Conservation (phyloP, 345 rosid species). For the Salix udensis region DNA sequence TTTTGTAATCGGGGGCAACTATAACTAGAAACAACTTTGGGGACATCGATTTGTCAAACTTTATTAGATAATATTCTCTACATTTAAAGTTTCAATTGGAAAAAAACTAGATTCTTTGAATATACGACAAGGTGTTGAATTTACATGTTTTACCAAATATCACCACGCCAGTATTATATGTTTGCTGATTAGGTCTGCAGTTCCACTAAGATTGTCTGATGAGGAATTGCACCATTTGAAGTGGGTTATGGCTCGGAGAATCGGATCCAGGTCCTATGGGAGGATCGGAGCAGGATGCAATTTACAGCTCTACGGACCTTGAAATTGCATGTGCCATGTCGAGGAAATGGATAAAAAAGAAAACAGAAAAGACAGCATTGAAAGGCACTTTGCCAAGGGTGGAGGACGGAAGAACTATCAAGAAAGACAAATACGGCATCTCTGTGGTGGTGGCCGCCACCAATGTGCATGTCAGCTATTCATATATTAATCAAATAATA, state of each 20-base stretch:
- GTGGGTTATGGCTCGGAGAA: neutral
- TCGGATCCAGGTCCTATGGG: neutral
- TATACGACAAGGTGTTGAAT: no score
- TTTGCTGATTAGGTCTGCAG: conserved; percentile 29
- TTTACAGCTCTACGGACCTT: neutral
- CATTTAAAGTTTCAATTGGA: no score
- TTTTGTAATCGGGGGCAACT: neutral
- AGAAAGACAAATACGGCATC: neutral
- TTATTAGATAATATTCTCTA: no score
- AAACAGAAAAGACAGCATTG: conserved; percentile 6
- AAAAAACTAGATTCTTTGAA: no score
- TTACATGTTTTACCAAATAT: no score
- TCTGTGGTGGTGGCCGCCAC: conserved; percentile 8
- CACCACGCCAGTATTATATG: conserved; percentile 42
- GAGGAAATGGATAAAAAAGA: neutral
- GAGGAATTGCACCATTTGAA: conserved; percentile 39
- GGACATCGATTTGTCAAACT: neutral
- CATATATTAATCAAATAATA: no score
- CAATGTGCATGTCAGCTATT: neutral
- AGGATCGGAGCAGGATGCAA: neutral
- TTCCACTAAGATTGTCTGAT: conserved; percentile 52
- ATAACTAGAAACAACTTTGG: neutral
- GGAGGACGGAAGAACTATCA: neutral
- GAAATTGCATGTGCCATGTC: neutral
- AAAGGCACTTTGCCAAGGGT: conserved; percentile 2